A percentile compares a stretch with the other conserved stretches of the same genome.
Evolutionary conservation across 1,284 basidiomycete genomes (phyloP).

Genomic region (Albatrellus sp.): DNA sequence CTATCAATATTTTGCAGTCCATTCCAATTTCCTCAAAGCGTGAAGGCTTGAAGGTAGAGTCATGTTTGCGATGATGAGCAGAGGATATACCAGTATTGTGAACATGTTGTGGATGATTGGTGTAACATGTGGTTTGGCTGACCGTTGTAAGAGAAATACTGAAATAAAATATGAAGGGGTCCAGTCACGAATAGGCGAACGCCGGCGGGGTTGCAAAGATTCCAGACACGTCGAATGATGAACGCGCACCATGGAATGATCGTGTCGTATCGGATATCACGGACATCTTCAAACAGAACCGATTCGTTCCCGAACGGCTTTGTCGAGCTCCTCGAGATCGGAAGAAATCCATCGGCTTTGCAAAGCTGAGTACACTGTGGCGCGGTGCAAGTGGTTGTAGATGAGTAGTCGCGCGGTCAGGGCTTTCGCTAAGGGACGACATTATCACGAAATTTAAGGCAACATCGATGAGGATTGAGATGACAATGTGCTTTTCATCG

Average conservation of each 20-base stretch:
- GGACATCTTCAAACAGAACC: too few species aligned
- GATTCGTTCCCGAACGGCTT: slow-evolving; percentile 46
- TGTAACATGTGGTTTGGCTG: too few species aligned
- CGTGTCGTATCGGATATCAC: too few species aligned
- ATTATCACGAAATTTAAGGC: not conserved
- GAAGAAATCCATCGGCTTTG: slow-evolving; percentile 48
- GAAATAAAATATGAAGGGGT: too few species aligned
- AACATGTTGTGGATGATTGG: too few species aligned
- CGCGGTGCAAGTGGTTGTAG: slow-evolving; percentile 40
- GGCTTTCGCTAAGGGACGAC: slow-evolving; percentile 30
- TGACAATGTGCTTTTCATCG: not conserved
- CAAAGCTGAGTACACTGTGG: slow-evolving; percentile 48
- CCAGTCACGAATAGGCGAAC: too few species aligned
- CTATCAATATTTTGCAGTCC: slow-evolving; percentile 33
- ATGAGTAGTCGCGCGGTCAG: slow-evolving; percentile 47
- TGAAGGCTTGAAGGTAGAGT: slow-evolving; percentile 17
- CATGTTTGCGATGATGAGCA: too few species aligned
- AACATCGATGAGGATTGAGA: not conserved
- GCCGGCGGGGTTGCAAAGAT: not conserved
- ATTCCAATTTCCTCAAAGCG: slow-evolving; percentile 66
- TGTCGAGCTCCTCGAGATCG: slow-evolving; percentile 46
- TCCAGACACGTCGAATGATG: not conserved
- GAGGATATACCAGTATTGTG: too few species aligned
- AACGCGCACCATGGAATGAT: slow-evolving; percentile 8
- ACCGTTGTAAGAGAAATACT: too few species aligned